These are phyloP conservation scores for Plasmodium relictum DNA, from an alignment of 169 alveolate species.

Conservation along the genomic window DNA sequence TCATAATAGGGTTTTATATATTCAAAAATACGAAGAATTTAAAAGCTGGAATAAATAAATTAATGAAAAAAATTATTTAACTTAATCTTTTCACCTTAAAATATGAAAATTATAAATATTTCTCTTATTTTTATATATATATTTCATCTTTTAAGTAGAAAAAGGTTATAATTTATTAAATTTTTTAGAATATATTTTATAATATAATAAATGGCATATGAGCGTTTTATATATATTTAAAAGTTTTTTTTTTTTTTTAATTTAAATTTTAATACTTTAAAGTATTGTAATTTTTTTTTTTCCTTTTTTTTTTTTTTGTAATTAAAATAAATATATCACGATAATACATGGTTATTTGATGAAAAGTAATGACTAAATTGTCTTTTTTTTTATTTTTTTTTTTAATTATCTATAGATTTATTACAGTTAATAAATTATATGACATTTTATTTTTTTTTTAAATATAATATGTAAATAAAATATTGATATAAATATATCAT, in stretches of 20 bases:
- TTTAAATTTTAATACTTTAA: too few relatives aligned
- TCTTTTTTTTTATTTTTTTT: slow-evolving; percentile 58
- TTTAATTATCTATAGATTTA: too few relatives aligned
- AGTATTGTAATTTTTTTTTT: neutral
- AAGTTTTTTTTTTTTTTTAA: too few relatives aligned
- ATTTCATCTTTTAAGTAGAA: neutral
- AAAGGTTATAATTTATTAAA: neutral
- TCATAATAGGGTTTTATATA: neutral
- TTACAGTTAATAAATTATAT: too few relatives aligned
- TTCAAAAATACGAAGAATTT: neutral
- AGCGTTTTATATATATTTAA: neutral
- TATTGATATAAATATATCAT: too few relatives aligned
- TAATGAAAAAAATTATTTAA: too few relatives aligned
- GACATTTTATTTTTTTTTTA: too few relatives aligned
- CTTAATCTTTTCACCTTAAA: too few relatives aligned
- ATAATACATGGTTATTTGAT: neutral
- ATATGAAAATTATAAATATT: too few relatives aligned
- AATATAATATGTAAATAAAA: too few relatives aligned
- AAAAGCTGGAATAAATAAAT: too few relatives aligned
- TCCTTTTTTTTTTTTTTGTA: neutral
- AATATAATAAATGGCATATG: neutral
- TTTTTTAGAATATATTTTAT: neutral
- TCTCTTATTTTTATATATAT: neutral
- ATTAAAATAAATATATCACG: too few relatives aligned
- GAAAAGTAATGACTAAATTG: slow-evolving; percentile 18